A percentile compares a stretch with the other conserved stretches of the same genome.
Conservation (phyloP, 352 stramenopile species). For the Globisporangium paddicum region DNA sequence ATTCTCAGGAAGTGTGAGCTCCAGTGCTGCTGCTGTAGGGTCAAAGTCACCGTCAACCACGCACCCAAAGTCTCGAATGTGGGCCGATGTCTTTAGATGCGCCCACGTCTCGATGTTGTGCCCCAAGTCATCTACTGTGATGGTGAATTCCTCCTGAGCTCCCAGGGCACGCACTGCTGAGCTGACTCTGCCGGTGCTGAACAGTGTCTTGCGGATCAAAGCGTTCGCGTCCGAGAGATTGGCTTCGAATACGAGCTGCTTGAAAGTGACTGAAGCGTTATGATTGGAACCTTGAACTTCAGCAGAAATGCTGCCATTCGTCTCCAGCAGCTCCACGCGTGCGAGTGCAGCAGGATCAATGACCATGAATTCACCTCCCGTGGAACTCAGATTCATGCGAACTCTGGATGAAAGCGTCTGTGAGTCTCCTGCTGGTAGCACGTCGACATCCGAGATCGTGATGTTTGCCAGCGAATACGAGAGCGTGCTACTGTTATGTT, state of each 20-base stretch:
- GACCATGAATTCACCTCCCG: neutral
- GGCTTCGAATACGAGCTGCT: slow-evolving; percentile 14
- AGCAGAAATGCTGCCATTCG: neutral
- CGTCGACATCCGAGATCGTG: slow-evolving; percentile 4
- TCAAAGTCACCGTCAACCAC: neutral
- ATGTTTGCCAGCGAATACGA: slow-evolving; percentile 5
- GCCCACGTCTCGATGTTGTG: slow-evolving; percentile 4
- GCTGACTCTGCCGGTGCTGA: neutral
- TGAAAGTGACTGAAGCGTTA: slow-evolving; percentile 1
- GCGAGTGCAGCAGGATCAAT: neutral
- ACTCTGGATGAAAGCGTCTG: neutral
- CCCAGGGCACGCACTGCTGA: neutral
- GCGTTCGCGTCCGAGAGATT: slow-evolving; percentile 11
- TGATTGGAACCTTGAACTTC: neutral
- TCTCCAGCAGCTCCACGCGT: neutral
- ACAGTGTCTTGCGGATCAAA: slow-evolving; percentile 10
- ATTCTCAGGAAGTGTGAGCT: slow-evolving; percentile 4
- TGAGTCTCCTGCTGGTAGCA: neutral
- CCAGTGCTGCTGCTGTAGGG: neutral
- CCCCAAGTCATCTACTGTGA: slow-evolving; percentile 11
- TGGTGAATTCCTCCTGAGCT: neutral
- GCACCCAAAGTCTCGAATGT: slow-evolving; percentile 6
- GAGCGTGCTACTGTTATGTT: neutral
- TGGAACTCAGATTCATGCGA: slow-evolving; percentile 6
- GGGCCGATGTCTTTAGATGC: slow-evolving; percentile 1